Evolutionary conservation across 768 basidiomycete genomes (phyloP).

Genomic region (Pisolithus tinctorius): DNA sequence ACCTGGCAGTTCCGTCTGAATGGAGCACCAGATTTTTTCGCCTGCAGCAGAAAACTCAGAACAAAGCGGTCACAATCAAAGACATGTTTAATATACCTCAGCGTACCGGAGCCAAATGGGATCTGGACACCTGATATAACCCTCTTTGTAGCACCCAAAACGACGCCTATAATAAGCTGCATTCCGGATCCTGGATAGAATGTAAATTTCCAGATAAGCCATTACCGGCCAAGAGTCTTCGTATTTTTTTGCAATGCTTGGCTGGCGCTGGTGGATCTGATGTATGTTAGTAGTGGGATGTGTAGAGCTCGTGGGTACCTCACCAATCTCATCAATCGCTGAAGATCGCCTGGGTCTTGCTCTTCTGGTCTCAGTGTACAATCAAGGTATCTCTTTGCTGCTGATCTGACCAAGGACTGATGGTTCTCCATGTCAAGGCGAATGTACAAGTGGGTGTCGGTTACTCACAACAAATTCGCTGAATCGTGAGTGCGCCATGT

Average conservation of each 20-base stretch:
- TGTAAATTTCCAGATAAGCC: conserved; percentile 6
- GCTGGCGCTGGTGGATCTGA: conserved; percentile 1
- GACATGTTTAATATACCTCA: conserved; percentile 1
- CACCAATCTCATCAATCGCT: conserved; percentile 11
- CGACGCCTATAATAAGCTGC: too few relatives aligned
- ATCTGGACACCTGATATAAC: background rate
- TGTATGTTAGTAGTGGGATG: background rate
- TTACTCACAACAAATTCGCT: conserved; percentile 5
- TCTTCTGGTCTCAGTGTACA: conserved; percentile 4
- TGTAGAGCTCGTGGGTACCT: background rate
- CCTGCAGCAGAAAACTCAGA: background rate
- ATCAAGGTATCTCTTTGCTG: background rate
- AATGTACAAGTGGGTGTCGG: background rate
- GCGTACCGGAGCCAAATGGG: conserved; percentile 12
- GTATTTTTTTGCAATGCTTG: conserved; percentile 9
- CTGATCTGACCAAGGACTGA: conserved; percentile 2
- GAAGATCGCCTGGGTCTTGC: conserved; percentile 5
- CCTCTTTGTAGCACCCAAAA: background rate
- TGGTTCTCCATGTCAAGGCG: background rate
- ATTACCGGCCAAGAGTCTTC: conserved; percentile 10
- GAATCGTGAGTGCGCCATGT: background rate
- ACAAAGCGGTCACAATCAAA: background rate
- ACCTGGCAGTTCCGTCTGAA: background rate
- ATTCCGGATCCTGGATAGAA: conserved; percentile 4
- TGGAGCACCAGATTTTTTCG: background rate